Evolutionary conservation across 441 rosid species (phyloP).

Genomic region (Raphanus hybrid): DNA sequence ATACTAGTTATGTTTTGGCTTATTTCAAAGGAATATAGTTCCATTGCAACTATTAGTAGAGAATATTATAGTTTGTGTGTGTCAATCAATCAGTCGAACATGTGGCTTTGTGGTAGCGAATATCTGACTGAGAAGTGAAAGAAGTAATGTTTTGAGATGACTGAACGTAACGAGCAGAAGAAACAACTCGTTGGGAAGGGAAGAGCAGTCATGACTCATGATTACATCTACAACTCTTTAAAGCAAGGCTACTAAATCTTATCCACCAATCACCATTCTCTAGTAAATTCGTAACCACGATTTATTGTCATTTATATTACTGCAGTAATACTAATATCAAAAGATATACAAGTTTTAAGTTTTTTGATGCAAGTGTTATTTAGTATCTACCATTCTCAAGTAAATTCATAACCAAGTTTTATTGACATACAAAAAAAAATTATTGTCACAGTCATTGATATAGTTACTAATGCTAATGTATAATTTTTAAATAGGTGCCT

Average conservation of each 20-base stretch:
- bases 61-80: neutral
- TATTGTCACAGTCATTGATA: too few relatives aligned
- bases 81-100: neutral
- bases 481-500: too few relatives aligned
- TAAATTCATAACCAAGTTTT: too few relatives aligned
- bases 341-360: neutral
- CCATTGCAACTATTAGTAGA: too few relatives aligned
- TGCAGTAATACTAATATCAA: neutral
- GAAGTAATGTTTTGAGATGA: conserved; percentile 2
- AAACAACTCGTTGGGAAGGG: neutral
- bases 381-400: too few relatives aligned
- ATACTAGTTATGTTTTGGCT: neutral
- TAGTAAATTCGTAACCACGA: neutral
- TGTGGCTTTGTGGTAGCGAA: neutral
- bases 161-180: conserved; percentile 4
- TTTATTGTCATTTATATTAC: neutral
- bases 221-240: neutral
- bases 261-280: neutral
- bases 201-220: neutral
- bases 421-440: too few relatives aligned
- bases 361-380: too few relatives aligned
- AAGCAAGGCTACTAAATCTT: neutral
- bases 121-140: neutral
- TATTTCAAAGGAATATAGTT: too few relatives aligned
- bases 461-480: too few relatives aligned